A percentile compares a stretch with the other conserved stretches of the same genome.
Conservation (phyloP, 129 eudicot genomes). For the Cynara cardunculus region DNA sequence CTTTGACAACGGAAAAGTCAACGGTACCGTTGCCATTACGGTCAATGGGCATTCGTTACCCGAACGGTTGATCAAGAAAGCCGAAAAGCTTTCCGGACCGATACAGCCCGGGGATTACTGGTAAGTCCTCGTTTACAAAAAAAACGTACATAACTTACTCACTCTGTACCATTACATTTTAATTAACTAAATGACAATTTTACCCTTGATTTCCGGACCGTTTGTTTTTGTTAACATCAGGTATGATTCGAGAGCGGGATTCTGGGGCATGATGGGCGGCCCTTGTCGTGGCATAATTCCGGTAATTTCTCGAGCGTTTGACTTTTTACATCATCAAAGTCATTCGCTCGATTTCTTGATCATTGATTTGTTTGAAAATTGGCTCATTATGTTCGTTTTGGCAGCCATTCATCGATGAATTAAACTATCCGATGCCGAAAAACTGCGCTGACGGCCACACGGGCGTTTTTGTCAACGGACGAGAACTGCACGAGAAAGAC, state of each 20-base stretch:
- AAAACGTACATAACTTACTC: too few relatives aligned
- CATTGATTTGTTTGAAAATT: not conserved
- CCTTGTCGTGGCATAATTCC: conserved; percentile 98
- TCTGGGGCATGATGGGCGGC: conserved; percentile 96
- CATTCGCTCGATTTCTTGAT: not conserved
- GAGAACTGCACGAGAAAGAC: conserved; percentile 89
- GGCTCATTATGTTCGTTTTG: not conserved
- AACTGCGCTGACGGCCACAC: conserved; percentile 89
- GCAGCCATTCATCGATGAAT: conserved; percentile 92
- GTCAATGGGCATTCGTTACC: conserved; percentile 84
- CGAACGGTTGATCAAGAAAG: conserved; percentile 69
- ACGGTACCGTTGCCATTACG: conserved; percentile 28
- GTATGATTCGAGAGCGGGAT: conserved; percentile 94
- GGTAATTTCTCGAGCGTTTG: conserved; percentile 30
- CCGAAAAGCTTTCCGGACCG: conserved; percentile 83
- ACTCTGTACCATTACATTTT: not conserved
- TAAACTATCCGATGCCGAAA: conserved; percentile 76
- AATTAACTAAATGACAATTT: not conserved
- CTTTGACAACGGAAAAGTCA: conserved; percentile 40
- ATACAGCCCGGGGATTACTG: conserved; percentile 87
- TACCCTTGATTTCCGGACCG: too few relatives aligned
- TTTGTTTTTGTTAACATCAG: conserved; percentile 22
- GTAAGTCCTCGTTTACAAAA: conserved; percentile 33
- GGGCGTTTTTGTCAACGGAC: conserved; percentile 81
- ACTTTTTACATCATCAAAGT: conserved; percentile 10